phyloP scores from a whole-genome alignment of 169 alveolate species.

The Cryptosporidium xiaoi region DNA sequence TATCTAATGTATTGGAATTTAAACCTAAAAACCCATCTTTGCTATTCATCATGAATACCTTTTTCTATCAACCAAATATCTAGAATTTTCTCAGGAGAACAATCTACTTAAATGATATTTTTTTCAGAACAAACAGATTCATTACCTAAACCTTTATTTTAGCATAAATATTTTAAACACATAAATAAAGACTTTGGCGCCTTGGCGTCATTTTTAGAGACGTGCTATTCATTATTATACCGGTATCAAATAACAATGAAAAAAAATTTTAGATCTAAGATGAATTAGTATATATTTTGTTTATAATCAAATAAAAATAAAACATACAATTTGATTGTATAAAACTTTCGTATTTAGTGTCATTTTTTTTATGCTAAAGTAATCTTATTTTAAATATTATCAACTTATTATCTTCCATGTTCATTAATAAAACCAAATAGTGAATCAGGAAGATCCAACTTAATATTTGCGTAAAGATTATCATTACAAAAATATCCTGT shows the following conservation, averaged over 20 bases:
- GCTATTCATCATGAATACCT: slow-evolving; percentile 6
- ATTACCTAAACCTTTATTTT: too few species aligned
- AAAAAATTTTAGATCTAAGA: too few species aligned
- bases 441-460: slow-evolving; percentile 33
- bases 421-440: background rate
- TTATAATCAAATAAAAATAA: too few species aligned
- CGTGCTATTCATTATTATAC: slow-evolving; percentile 15
- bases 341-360: too few species aligned
- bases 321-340: too few species aligned
- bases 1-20: slow-evolving; percentile 40
- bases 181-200: slow-evolving; percentile 25
- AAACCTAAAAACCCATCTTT: slow-evolving; percentile 56
- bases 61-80: too few species aligned
- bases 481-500: slow-evolving; percentile 14
- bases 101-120: too few species aligned
- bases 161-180: too few species aligned
- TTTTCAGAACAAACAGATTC: too few species aligned
- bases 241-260: background rate
- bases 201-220: slow-evolving; percentile 48
- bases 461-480: slow-evolving; percentile 15
- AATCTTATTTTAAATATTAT: background rate
- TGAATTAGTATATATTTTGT: too few species aligned
- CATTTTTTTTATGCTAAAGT: background rate
- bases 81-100: too few species aligned
- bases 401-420: background rate